Evolutionary conservation across 208 protist species (phyloP), one percentile per base, ranked within the genome.

Genomic region (Borovskyia barvae): DNA sequence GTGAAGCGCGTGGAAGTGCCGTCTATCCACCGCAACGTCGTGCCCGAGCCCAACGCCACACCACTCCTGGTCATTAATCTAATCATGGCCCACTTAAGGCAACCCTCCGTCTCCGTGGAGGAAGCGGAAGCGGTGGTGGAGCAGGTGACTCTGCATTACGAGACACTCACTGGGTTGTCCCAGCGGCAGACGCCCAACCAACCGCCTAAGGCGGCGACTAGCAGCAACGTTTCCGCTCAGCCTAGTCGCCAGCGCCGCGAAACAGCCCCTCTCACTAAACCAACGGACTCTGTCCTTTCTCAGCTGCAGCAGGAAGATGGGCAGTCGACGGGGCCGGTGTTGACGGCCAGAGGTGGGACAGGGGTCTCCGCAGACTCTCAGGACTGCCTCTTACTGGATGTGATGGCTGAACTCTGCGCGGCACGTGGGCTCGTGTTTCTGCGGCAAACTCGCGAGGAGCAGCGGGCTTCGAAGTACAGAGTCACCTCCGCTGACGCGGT

Each of bases 21-120:
- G n/a, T 5, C 19, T 29, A 30, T 72, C 3, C 50, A 72, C 46
- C 72, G 39, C 32, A 64, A 71, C 24, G 64, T 82, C 37, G 75
- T 87, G 3, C 46, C 72, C 5, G 84, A 91, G 43, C 84, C 71
- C 2, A 29, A 78, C 61, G 66, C 85, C 30, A 78, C 79, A 1
- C 77, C 80, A 32, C 71, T 91, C 17, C 56, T 36, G 19, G 74
- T 70, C 6, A 29, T 91, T 15, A 87, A 91, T 42, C 69, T 80
- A 35, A 51, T 85, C 40, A 79, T 91, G 65, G 26, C 41, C 2
- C 66, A 86, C 36, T 55, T 91, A 17, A 19, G 51, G 8, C 63
- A 68, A 48, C 57, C 20, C 0, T 25, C 42, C 19, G 60, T 87
- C 7, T 55, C 67, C 1, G 0, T 14, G 1, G 57, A 22, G 17